Base-by-base conservation (phyloP, 495 filamentous ascomycete genomes). In the Podospora fimiseda region DNA sequence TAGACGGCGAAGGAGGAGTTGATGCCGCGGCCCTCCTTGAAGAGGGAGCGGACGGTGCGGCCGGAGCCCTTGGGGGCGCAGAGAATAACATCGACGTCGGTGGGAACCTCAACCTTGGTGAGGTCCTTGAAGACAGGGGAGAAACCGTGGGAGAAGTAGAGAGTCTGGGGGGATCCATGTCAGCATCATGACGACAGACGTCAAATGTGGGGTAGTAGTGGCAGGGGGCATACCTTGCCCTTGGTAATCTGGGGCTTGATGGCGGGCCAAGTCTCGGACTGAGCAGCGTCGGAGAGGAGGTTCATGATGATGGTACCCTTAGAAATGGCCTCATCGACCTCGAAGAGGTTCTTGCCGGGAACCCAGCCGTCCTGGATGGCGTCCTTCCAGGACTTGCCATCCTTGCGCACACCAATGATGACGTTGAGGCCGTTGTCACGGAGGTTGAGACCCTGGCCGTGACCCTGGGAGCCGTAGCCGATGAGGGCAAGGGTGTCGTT, bases 91-190 rank as follows among this genome's bases (percentile, higher is more conserved):
- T 97, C 93, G 62, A 98, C 87, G 74, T 96, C 88, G 50, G 70
- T 80, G 70, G 93, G 93, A 57, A 96, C 87, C 47, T 98, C 92
- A 70, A 98, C 93, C 76, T 96, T 95, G 83, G 93, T 98, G 63
- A 93, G 83, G 72, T 95, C 86, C 79, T 96, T 96, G 89, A 98
- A 98, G 73, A 98, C 91, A 66, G 93, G 93, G 56, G 93, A 98
- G 88, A 98, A 98, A 70, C 93, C 93, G 82, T 98, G 93, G 50
- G 93, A 96, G 85, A 98, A 98, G 85, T 98, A 98, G 64, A 98
- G 86, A 43, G 93, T 98, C 90, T 88, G 51, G 20, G 19, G 23
- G 22, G 21, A 2, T 19, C 43, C 11, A 6, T 27, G 55, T 58
- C 41, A 58, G 55, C 27, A 45, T 33, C 37, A n/a, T 16, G n/a